phyloP scores from a whole-genome alignment of 768 basidiomycete genomes.

The Terana coerulea region DNA sequence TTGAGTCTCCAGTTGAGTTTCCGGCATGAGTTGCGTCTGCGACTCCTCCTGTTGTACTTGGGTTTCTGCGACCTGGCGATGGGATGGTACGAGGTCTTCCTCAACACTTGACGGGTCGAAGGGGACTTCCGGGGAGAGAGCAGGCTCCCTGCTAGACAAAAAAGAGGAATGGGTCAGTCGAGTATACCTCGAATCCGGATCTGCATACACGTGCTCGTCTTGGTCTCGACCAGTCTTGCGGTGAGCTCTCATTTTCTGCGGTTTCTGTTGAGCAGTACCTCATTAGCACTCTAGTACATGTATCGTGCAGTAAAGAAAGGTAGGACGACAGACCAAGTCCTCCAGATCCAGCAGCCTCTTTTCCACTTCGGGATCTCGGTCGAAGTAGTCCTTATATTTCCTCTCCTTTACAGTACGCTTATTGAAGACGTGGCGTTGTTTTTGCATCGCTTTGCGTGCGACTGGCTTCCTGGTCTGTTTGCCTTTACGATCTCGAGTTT shows the following conservation, averaged over 20 bases:
- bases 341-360: constrained; percentile 56
- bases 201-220: constrained; percentile 5
- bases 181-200: background rate
- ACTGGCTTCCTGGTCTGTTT: constrained; percentile 37
- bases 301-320: background rate
- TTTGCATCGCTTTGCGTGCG: constrained; percentile 49
- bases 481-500: constrained; percentile 34
- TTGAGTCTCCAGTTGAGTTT: constrained; percentile 27
- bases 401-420: constrained; percentile 37
- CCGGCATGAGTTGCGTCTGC: constrained; percentile 32
- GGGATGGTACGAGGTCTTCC: background rate
- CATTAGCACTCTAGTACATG: constrained; percentile 8
- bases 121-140: background rate
- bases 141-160: background rate
- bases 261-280: constrained; percentile 3
- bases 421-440: constrained; percentile 57
- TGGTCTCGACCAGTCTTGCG: background rate
- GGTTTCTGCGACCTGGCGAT: constrained; percentile 7
- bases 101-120: background rate
- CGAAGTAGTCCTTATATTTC: constrained; percentile 67
- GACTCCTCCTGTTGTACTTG: constrained; percentile 20
- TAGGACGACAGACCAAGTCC: constrained; percentile 43
- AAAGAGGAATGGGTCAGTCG: background rate
- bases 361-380: constrained; percentile 56
- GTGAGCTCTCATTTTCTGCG: constrained; percentile 17